phyloP scores from a whole-genome alignment of 1,284 basidiomycete genomes.

The Apiotrichum akiyoshidainum region DNA sequence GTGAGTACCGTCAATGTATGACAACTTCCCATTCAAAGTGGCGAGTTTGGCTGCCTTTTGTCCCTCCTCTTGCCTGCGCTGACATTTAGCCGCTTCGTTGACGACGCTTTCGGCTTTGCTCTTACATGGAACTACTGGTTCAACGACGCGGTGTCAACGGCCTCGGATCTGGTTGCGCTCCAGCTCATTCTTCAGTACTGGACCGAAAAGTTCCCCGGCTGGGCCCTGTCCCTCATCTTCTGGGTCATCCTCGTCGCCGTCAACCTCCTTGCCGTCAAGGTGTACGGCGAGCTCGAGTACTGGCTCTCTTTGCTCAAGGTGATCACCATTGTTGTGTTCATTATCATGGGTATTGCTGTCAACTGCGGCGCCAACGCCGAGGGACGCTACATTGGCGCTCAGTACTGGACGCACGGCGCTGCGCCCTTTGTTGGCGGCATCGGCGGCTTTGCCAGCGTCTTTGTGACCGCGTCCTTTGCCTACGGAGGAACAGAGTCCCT shows the following conservation, averaged over 20 bases:
- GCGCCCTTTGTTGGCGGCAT: slow-evolving; percentile 52
- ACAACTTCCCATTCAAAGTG: too few relatives aligned
- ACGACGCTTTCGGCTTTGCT: slow-evolving; percentile 73
- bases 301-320: slow-evolving; percentile 68
- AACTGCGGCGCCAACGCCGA: slow-evolving; percentile 53
- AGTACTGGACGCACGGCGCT: slow-evolving; percentile 51
- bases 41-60: too few relatives aligned
- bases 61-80: background rate
- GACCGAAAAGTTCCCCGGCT: slow-evolving; percentile 61
- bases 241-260: slow-evolving; percentile 62
- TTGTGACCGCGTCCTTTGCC: slow-evolving; percentile 28
- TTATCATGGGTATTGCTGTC: slow-evolving; percentile 63
- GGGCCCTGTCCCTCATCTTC: slow-evolving; percentile 65
- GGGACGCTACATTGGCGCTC: slow-evolving; percentile 47
- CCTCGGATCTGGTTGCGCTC: slow-evolving; percentile 72
- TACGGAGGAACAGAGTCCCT: slow-evolving; percentile 42
- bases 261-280: slow-evolving; percentile 16
- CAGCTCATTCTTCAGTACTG: slow-evolving; percentile 77
- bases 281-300: slow-evolving; percentile 51
- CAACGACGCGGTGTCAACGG: slow-evolving; percentile 64
- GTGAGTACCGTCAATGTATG: slow-evolving; percentile 6
- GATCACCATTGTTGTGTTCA: slow-evolving; percentile 61
- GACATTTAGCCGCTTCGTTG: slow-evolving; percentile 30
- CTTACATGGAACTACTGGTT: slow-evolving; percentile 83
- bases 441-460: slow-evolving; percentile 53